A percentile compares a stretch with the other conserved stretches of the same genome.
Conservation (phyloP, 106 monocot genomes). For the Amphibolis antarctica region DNA sequence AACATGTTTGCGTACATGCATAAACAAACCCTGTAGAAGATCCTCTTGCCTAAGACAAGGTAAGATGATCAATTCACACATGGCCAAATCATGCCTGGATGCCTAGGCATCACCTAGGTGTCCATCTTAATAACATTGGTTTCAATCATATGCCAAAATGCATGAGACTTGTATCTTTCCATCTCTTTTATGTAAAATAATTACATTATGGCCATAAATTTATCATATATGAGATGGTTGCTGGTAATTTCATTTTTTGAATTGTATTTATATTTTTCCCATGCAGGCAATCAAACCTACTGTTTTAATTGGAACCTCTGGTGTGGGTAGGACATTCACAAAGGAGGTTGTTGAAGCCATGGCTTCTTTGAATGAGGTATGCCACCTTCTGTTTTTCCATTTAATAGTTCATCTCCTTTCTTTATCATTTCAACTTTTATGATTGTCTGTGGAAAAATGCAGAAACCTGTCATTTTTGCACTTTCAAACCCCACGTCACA, state of each 20-base stretch:
- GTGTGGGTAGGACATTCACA: slow-evolving; percentile 72
- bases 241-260: background rate
- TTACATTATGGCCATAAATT: background rate
- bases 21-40: too few relatives aligned
- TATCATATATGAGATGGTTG: background rate
- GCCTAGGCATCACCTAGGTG: too few relatives aligned
- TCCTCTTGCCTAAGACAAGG: too few relatives aligned
- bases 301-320: slow-evolving; percentile 64
- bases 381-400: background rate
- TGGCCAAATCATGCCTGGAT: too few relatives aligned
- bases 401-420: background rate
- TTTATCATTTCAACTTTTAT: background rate
- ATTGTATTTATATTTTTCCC: background rate
- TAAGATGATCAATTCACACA: too few relatives aligned
- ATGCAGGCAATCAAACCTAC: slow-evolving; percentile 60
- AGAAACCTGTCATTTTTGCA: slow-evolving; percentile 83
- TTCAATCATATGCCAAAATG: too few relatives aligned
- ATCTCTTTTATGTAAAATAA: too few relatives aligned
- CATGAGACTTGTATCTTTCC: too few relatives aligned
- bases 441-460: background rate
- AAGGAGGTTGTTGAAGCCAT: slow-evolving; percentile 79
- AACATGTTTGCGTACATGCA: too few relatives aligned
- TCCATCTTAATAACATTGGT: too few relatives aligned
- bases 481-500: slow-evolving; percentile 86
- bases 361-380: slow-evolving; percentile 71